Conservation (phyloP, 345 rosid genomes). For the Kandelia obovata region DNA sequence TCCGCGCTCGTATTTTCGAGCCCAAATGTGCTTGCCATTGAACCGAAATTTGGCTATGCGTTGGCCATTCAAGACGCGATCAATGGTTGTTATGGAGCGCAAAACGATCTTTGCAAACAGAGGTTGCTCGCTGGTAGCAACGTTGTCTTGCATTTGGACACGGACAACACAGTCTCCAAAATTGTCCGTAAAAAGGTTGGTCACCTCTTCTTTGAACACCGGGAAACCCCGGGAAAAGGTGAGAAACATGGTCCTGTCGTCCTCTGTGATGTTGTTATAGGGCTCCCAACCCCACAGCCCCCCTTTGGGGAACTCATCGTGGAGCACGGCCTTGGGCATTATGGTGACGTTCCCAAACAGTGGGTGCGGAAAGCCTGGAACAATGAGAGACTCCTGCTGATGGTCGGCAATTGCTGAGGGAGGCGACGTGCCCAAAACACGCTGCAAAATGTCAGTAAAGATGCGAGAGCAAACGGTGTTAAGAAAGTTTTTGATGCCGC, state of each 20-base stretch:
- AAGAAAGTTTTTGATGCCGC: conserved; percentile 39
- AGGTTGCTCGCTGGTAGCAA: conserved; percentile 29
- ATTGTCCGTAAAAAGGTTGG: conserved; percentile 26
- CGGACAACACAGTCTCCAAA: conserved; percentile 30
- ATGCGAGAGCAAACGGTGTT: conserved; percentile 31
- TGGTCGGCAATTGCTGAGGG: neutral
- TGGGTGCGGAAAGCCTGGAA: conserved; percentile 44
- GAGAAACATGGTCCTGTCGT: conserved; percentile 44
- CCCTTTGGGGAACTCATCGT: conserved; percentile 19
- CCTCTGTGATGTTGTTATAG: conserved; percentile 17
- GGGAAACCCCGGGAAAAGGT: conserved; percentile 50
- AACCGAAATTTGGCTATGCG: conserved; percentile 42
- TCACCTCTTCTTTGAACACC: conserved; percentile 36
- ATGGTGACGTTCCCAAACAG: conserved; percentile 32
- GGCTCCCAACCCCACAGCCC: conserved; percentile 44
- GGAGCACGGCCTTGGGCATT: conserved; percentile 18
- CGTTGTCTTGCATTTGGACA: conserved; percentile 36
- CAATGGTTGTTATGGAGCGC: conserved; percentile 26
- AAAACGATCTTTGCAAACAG: conserved; percentile 40
- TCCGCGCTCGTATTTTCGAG: conserved; percentile 48
- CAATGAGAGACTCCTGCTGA: conserved; percentile 11
- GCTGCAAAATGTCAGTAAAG: conserved; percentile 38
- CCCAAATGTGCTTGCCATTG: conserved; percentile 54
- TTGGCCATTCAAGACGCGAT: conserved; percentile 30
- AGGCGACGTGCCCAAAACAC: conserved; percentile 9